Percentiles rank a stretch among this genome's conserved stretches.
Evolutionary conservation across 129 eudicot species (phyloP).

Genomic region (Artemisia annua): DNA sequence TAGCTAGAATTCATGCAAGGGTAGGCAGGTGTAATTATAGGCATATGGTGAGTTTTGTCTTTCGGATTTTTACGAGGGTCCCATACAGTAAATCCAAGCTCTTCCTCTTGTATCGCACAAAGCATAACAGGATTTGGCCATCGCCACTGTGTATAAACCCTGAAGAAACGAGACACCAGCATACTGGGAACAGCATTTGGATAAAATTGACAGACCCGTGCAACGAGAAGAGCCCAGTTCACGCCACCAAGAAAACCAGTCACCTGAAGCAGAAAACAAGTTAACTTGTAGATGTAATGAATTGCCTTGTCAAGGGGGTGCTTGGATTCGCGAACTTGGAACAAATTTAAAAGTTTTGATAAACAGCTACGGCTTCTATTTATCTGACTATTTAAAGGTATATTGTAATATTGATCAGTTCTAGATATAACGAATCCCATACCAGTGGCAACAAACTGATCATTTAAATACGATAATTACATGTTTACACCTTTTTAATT

Average conservation of each 20-base stretch:
- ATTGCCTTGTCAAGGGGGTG: not conserved
- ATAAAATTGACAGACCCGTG: conserved; percentile 90
- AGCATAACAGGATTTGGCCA: conserved; percentile 99
- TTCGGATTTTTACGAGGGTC: conserved; percentile 87
- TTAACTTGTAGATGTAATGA: not conserved
- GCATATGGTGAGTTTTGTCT: conserved; percentile 91
- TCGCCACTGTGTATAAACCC: conserved; percentile 92
- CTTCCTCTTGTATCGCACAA: conserved; percentile 80
- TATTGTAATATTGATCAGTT: too few species aligned
- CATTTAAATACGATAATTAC: too few species aligned
- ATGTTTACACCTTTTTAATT: too few species aligned
- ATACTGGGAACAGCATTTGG: conserved; percentile 95
- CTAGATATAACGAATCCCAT: too few species aligned
- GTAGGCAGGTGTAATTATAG: conserved; percentile 94
- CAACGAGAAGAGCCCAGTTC: conserved; percentile 97
- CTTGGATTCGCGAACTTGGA: not conserved
- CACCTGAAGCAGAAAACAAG: conserved; percentile 48
- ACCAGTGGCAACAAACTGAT: too few species aligned
- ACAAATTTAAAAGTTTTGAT: not conserved
- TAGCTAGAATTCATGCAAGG: conserved; percentile 99
- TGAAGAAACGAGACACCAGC: conserved; percentile 90
- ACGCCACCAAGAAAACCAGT: conserved; percentile 99
- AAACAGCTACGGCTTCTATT: too few species aligned
- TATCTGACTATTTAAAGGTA: too few species aligned
- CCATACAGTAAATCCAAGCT: conserved; percentile 89